Evolutionary conservation across 2,329 filamentous ascomycete species (phyloP).

Genomic region (Huntiella moniliformis): DNA sequence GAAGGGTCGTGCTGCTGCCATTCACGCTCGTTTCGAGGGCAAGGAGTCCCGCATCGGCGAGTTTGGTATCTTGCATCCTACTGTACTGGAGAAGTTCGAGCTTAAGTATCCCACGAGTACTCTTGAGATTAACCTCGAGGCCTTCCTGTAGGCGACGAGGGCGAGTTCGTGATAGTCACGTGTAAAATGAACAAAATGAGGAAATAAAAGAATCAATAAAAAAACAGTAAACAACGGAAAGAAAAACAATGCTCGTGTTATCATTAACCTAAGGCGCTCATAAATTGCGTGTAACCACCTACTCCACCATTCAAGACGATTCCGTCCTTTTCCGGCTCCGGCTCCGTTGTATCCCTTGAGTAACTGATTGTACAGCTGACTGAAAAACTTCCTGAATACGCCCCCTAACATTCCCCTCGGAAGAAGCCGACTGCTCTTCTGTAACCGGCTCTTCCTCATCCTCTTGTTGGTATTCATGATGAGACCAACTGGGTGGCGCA

Average conservation of each 20-base stretch:
- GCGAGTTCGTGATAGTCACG: slow-evolving; percentile 6
- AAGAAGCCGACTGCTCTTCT: too few relatives aligned
- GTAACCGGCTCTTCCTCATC: too few relatives aligned
- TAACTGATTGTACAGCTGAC: too few relatives aligned
- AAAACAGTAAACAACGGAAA: slow-evolving; percentile 11
- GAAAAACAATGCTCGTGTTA: slow-evolving; percentile 7
- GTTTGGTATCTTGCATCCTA: slow-evolving; percentile 87
- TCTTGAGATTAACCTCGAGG: slow-evolving; percentile 84
- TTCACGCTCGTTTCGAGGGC: slow-evolving; percentile 57
- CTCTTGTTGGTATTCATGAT: too few relatives aligned
- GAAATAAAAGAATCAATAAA: slow-evolving; percentile 9
- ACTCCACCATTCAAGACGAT: too few relatives aligned
- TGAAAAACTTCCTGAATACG: too few relatives aligned
- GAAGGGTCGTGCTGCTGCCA: slow-evolving; percentile 67
- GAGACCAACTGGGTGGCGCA: too few relatives aligned
- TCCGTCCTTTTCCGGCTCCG: too few relatives aligned
- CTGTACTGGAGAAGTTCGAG: slow-evolving; percentile 83
- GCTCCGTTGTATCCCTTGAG: too few relatives aligned
- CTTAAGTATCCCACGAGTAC: slow-evolving; percentile 85
- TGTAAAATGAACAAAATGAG: slow-evolving; percentile 8
- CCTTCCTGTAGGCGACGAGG: slow-evolving; percentile 48
- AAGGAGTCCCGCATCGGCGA: slow-evolving; percentile 59
- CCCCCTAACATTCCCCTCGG: too few relatives aligned
- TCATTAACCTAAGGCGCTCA: slow-evolving; percentile 4
- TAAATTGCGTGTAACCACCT: neutral